Conservation (phyloP, 768 basidiomycete genomes). For the Naganishia friedmannii region DNA sequence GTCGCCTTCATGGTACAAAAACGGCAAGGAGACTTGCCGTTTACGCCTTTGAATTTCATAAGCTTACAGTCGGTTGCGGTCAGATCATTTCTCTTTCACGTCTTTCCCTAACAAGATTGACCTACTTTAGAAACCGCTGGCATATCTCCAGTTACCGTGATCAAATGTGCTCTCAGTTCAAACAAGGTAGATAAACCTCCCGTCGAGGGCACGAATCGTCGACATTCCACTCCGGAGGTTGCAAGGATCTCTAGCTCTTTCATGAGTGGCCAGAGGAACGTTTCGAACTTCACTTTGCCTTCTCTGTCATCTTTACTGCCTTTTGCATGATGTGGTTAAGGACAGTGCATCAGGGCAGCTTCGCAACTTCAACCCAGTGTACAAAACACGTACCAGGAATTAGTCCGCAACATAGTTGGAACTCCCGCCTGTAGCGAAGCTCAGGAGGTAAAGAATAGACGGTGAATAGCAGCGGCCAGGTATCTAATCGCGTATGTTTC, state of each 20-base stretch:
- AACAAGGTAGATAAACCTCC: background rate
- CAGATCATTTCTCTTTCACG: background rate
- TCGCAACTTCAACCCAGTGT: background rate
- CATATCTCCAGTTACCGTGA: constrained; percentile 13
- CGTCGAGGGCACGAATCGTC: background rate
- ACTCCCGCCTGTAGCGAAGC: background rate
- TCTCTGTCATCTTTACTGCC: background rate
- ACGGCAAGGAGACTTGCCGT: constrained; percentile 2
- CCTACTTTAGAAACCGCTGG: background rate
- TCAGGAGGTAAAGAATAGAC: background rate
- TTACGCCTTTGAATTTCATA: background rate
- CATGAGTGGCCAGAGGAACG: background rate
- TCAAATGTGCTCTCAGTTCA: background rate
- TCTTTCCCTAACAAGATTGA: background rate
- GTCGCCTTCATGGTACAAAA: constrained; percentile 5
- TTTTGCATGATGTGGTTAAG: background rate
- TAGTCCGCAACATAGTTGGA: constrained; percentile 2
- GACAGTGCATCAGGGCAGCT: background rate
- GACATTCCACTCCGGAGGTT: background rate
- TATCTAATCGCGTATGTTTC: background rate
- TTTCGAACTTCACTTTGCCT: constrained; percentile 6
- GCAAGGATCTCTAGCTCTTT: background rate
- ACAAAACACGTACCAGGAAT: constrained; percentile 2
- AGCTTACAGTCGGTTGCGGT: background rate
- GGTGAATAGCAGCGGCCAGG: background rate